Evolutionary conservation across 2,329 filamentous ascomycete species (phyloP).

Genomic region (Apiospora kogelbergensis): DNA sequence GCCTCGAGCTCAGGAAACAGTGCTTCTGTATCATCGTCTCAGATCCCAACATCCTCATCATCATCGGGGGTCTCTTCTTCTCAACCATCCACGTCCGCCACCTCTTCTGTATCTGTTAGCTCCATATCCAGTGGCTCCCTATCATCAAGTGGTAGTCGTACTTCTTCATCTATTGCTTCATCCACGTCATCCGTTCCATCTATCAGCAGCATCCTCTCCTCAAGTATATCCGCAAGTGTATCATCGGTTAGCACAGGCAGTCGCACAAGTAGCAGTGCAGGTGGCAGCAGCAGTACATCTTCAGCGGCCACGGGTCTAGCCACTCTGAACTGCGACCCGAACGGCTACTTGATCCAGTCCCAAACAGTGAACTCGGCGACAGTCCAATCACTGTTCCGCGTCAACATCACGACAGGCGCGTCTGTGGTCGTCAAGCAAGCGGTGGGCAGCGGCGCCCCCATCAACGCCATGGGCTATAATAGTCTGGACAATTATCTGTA

Average conservation of each 20-base stretch:
- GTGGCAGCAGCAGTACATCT: background rate
- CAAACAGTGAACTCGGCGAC: background rate
- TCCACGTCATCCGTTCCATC: background rate
- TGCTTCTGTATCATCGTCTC: background rate
- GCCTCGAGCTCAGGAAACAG: background rate
- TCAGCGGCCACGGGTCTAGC: background rate
- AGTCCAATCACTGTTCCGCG: conserved; percentile 10
- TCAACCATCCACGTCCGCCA: background rate
- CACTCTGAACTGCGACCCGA: conserved; percentile 15
- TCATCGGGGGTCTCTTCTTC: background rate
- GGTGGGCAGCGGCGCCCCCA: conserved; percentile 14
- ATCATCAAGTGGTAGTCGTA: background rate
- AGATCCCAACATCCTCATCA: background rate
- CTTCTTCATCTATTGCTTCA: background rate
- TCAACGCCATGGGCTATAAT: conserved; percentile 28
- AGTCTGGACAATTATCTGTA: conserved; percentile 24
- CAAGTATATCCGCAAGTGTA: background rate
- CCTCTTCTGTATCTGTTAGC: background rate
- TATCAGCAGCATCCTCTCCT: background rate
- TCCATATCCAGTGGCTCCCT: background rate
- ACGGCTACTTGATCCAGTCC: conserved; percentile 19
- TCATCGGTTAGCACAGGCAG: background rate
- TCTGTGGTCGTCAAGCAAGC: background rate
- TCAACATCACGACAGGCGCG: conserved; percentile 17
- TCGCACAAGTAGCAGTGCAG: background rate